phyloP scores from a whole-genome alignment of 768 basidiomycete genomes.

The Lactarius indigo region DNA sequence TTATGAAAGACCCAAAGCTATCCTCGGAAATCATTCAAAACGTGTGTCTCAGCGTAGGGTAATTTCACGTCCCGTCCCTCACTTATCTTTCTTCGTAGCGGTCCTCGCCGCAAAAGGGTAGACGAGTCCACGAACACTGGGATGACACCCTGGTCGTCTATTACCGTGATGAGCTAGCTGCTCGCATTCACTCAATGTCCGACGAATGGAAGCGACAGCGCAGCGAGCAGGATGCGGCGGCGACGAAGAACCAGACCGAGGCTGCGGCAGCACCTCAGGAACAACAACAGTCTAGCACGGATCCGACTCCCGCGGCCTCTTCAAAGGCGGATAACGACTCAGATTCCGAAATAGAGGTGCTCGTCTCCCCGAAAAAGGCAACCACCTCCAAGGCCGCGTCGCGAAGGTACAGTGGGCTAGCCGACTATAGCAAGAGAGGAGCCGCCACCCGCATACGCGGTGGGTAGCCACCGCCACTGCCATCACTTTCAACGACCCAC shows the following conservation, averaged over 20 bases:
- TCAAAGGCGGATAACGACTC: slow-evolving; percentile 16
- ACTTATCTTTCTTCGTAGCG: slow-evolving; percentile 1
- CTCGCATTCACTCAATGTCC: slow-evolving; percentile 19
- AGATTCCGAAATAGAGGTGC: slow-evolving; percentile 25
- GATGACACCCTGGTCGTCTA: slow-evolving; percentile 8
- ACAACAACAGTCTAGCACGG: slow-evolving; percentile 3
- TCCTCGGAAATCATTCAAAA: slow-evolving; percentile 50
- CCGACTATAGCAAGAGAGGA: slow-evolving; percentile 10
- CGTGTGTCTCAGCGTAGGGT: slow-evolving; percentile 22
- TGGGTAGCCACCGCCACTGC: background rate
- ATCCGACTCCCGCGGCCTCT: slow-evolving; percentile 15
- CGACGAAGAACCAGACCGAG: slow-evolving; percentile 15
- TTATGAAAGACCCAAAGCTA: slow-evolving; percentile 59
- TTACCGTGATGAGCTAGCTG: slow-evolving; percentile 16
- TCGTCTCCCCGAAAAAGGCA: slow-evolving; percentile 13
- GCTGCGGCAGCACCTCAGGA: slow-evolving; percentile 5
- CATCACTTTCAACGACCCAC: background rate
- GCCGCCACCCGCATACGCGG: slow-evolving; percentile 8
- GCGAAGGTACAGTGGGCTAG: slow-evolving; percentile 2
- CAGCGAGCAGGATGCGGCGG: slow-evolving; percentile 8
- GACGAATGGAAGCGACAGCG: slow-evolving; percentile 24
- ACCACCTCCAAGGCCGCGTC: background rate
- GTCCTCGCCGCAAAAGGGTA: slow-evolving; percentile 11
- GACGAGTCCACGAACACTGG: slow-evolving; percentile 22
- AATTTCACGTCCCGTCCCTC: background rate